Percentiles rank a stretch among this genome's conserved stretches.
These are phyloP conservation scores for Selenicereus undatus DNA, from an alignment of 148 eudicot genomes.

Conservation along the genomic window DNA sequence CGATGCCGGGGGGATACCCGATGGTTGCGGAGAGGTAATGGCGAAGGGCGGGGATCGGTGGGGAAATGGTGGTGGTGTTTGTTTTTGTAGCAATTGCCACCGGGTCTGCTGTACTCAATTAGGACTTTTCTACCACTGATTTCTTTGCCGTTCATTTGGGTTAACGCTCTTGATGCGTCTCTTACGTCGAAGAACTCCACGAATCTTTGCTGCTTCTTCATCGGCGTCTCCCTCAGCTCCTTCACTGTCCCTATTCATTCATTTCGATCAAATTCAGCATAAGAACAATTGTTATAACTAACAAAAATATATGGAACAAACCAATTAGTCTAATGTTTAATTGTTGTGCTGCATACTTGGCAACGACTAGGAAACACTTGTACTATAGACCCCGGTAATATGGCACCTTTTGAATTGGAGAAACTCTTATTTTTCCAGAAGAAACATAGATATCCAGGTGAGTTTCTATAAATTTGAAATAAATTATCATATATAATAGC, in stretches of 20 bases:
- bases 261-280: too few relatives aligned
- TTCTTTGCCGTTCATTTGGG: slow-evolving; percentile 63
- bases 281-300: too few relatives aligned
- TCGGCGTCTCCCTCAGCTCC: slow-evolving; percentile 81
- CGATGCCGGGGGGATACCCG: neutral
- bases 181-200: slow-evolving; percentile 79
- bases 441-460: too few relatives aligned
- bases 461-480: too few relatives aligned
- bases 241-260: slow-evolving; percentile 50
- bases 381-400: too few relatives aligned
- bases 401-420: too few relatives aligned
- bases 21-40: neutral
- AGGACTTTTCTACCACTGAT: slow-evolving; percentile 41
- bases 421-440: too few relatives aligned
- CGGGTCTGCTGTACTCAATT: slow-evolving; percentile 77
- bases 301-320: too few relatives aligned
- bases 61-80: neutral
- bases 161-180: slow-evolving; percentile 60
- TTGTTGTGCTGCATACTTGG: too few relatives aligned
- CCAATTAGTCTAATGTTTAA: too few relatives aligned
- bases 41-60: neutral
- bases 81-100: slow-evolving; percentile 42
- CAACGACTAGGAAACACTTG: too few relatives aligned
- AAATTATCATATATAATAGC: too few relatives aligned
- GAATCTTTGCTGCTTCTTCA: slow-evolving; percentile 59